Percentiles rank a stretch among this genome's conserved stretches.
These are phyloP conservation scores for Chalciporus chontae DNA, from an alignment of 768 basidiomycete genomes.

Conservation along the genomic window DNA sequence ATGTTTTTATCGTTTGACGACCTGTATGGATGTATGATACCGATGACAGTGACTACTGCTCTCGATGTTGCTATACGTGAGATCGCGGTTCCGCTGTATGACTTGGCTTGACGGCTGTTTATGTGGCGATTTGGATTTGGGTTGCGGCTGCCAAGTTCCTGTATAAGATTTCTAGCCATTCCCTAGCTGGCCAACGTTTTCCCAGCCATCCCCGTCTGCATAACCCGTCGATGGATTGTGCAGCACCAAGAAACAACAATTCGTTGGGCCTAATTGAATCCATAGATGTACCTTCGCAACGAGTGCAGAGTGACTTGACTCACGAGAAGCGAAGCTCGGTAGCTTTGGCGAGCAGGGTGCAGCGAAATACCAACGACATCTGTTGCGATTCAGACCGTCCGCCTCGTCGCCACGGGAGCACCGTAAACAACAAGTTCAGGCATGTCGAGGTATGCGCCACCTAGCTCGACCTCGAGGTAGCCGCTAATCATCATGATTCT, in stretches of 20 bases:
- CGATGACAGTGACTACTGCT: too few relatives aligned
- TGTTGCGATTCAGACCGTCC: neutral
- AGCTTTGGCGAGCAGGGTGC: neutral
- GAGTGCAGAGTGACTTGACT: neutral
- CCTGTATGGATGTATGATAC: too few relatives aligned
- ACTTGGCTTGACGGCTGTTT: slow-evolving; percentile 12
- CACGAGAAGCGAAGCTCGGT: neutral
- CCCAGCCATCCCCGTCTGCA: neutral
- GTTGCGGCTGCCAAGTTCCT: neutral
- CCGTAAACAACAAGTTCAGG: neutral
- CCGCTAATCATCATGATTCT: neutral
- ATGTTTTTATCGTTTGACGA: too few relatives aligned
- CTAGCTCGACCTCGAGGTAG: neutral
- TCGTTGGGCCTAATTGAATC: slow-evolving; percentile 1
- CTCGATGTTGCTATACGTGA: neutral
- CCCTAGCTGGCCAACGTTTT: neutral
- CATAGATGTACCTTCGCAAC: neutral
- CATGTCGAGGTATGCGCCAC: slow-evolving; percentile 3
- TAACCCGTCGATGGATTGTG: slow-evolving; percentile 3
- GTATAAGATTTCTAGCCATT: neutral
- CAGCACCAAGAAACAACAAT: neutral
- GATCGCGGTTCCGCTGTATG: too few relatives aligned
- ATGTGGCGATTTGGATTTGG: neutral
- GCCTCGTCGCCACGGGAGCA: neutral
- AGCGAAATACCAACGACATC: neutral